Evolutionary conservation across 768 basidiomycete genomes (phyloP).

Genomic region (Filobasidium wieringae): DNA sequence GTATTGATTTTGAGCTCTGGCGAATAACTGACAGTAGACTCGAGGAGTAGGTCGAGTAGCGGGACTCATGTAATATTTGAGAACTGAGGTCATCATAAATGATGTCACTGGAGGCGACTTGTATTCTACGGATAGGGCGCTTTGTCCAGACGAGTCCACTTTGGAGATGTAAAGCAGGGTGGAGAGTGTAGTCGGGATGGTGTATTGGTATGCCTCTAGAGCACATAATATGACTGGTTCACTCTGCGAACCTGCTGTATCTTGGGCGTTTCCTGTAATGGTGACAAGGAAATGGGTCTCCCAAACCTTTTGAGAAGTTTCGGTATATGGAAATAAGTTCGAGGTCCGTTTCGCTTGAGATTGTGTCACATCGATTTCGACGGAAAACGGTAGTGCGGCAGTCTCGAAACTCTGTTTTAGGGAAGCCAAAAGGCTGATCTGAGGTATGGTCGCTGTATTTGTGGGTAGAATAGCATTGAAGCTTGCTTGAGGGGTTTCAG

Average conservation of each 20-base stretch:
- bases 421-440: not conserved
- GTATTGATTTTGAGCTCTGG: slow-evolving; percentile 80
- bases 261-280: not conserved
- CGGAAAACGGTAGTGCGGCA: not conserved
- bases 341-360: not conserved
- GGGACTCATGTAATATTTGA: slow-evolving; percentile 52
- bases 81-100: slow-evolving; percentile 54
- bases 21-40: slow-evolving; percentile 78
- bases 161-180: slow-evolving; percentile 83
- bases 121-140: not conserved
- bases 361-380: not conserved
- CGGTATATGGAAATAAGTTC: not conserved
- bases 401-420: not conserved
- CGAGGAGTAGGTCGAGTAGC: slow-evolving; percentile 50
- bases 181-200: slow-evolving; percentile 54
- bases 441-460: too few species aligned
- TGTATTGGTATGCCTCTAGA: slow-evolving; percentile 59
- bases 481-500: too few species aligned
- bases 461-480: too few species aligned
- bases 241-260: not conserved
- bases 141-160: slow-evolving; percentile 84
- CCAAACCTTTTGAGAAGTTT: not conserved
- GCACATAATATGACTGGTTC: slow-evolving; percentile 1
- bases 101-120: slow-evolving; percentile 27
- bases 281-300: not conserved